Conservation (phyloP, 805 yeast genomes). For the Candida koratica region DNA sequence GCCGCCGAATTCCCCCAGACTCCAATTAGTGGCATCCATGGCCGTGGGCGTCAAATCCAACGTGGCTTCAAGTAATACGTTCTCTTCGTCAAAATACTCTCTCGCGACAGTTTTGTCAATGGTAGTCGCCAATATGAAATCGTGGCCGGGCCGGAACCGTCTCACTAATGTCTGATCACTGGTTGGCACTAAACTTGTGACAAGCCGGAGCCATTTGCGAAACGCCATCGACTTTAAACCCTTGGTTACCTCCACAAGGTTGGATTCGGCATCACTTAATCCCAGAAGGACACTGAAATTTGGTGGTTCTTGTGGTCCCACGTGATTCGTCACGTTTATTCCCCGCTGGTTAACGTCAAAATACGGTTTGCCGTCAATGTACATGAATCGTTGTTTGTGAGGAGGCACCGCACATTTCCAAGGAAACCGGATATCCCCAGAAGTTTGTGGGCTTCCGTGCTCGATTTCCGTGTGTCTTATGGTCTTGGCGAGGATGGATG, state of each 20-base stretch:
- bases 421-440: slow-evolving; percentile 57
- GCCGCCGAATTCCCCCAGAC: slow-evolving; percentile 86
- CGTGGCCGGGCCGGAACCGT: slow-evolving; percentile 92
- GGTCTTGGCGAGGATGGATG: slow-evolving; percentile 20
- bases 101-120: slow-evolving; percentile 38
- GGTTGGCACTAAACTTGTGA: slow-evolving; percentile 61
- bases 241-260: slow-evolving; percentile 50
- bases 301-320: slow-evolving; percentile 50
- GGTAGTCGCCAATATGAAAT: slow-evolving; percentile 84
- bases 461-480: slow-evolving; percentile 61
- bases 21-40: slow-evolving; percentile 64
- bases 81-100: slow-evolving; percentile 32
- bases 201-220: slow-evolving; percentile 59
- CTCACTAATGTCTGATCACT: slow-evolving; percentile 71
- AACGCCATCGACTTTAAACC: slow-evolving; percentile 61
- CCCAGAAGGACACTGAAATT: slow-evolving; percentile 43
- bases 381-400: slow-evolving; percentile 84
- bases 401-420: slow-evolving; percentile 95
- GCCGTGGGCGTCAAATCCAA: slow-evolving; percentile 72
- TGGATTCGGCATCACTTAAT: slow-evolving; percentile 26
- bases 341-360: slow-evolving; percentile 31
- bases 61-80: slow-evolving; percentile 69
- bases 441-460: slow-evolving; percentile 51
- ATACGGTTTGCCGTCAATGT: slow-evolving; percentile 60
- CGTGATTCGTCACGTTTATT: slow-evolving; percentile 28